Evolutionary conservation across 257 asterid species (phyloP), one percentile per base, ranked within the genome.

Genomic region (Craterostigma plantagineum): DNA sequence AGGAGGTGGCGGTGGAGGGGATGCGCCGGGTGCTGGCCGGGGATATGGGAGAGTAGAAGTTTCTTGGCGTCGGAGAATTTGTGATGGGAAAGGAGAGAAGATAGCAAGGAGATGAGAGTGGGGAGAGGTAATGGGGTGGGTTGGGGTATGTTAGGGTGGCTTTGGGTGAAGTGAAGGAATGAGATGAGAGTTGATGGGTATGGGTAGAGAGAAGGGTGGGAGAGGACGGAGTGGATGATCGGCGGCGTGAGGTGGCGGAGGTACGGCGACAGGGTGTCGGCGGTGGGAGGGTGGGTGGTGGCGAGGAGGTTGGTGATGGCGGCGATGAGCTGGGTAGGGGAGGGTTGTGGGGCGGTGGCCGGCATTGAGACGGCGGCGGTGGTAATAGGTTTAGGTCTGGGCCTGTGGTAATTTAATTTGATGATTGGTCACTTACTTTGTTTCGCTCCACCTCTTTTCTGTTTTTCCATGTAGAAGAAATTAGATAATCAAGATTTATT

Each of bases 1-100:
- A 85, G 85, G 51, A 85, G 90, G 62, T 75, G 69, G 42, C 65
- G 72, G 63, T 81, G 96, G 53, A 80, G 92, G 15, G 37, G 63
- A 61, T 77, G 93, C 33, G 53, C 51, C 10, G 92, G 95, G 48
- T 75, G 83, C 40, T 85, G 91, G 41, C 80, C 52, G 42, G 48
- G 27, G 38, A 85, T 80, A 45, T 72, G 80, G 16, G 63, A 44
- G 0, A 58, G 71, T 33, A 85, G 79, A 27, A 80, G 53, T 39
- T 50, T 47, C 46, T 70, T 74, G 14, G 91, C 93, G 47, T 74
- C 79, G 35, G 43, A 9, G 63, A 74, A 75, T 46, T 80, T 75
- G 18, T 61, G 63, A 63, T 58, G 61, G 53, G 75, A 44, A 41
- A 77, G 43, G 59, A 80, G 74, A 55, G 76, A 61, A 3, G 67